Percentiles rank a stretch among this genome's conserved stretches.
These are phyloP conservation scores for Myxozyma mucilagina DNA, from an alignment of 805 yeast genomes.

Conservation along the genomic window DNA sequence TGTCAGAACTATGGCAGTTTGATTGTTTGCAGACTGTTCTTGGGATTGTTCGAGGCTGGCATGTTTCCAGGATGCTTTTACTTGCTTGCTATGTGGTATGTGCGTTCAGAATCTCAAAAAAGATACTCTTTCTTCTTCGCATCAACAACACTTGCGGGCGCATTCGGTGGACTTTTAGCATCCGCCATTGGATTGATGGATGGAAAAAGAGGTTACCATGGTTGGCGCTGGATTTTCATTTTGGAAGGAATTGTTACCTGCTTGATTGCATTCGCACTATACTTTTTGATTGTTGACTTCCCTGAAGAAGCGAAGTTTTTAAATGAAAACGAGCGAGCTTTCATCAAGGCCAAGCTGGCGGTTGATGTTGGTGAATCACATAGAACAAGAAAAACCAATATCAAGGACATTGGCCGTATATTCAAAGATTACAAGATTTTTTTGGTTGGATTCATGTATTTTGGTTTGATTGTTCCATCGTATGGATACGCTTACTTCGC, in stretches of 20 bases:
- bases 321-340: conserved; percentile 53
- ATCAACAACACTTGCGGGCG: conserved; percentile 74
- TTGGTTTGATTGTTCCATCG: conserved; percentile 67
- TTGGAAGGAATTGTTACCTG: conserved; percentile 51
- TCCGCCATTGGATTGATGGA: conserved; percentile 60
- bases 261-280: conserved; percentile 40
- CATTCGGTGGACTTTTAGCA: conserved; percentile 74
- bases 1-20: conserved; percentile 59
- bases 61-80: conserved; percentile 77
- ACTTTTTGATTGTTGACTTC: conserved; percentile 63
- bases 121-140: conserved; percentile 69
- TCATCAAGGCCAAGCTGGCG: conserved; percentile 60
- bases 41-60: conserved; percentile 70
- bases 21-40: conserved; percentile 60
- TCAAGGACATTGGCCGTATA: conserved; percentile 49
- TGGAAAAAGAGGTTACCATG: conserved; percentile 46
- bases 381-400: conserved; percentile 50
- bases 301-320: conserved; percentile 66
- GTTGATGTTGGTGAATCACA: conserved; percentile 52
- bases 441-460: conserved; percentile 61
- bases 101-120: conserved; percentile 64
- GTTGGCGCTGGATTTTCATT: conserved; percentile 59
- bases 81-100: conserved; percentile 64
- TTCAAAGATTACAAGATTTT: conserved; percentile 63
- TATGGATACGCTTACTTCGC: conserved; percentile 77